Conservation (phyloP, 768 basidiomycete genomes). For the Trametes cubensis region DNA sequence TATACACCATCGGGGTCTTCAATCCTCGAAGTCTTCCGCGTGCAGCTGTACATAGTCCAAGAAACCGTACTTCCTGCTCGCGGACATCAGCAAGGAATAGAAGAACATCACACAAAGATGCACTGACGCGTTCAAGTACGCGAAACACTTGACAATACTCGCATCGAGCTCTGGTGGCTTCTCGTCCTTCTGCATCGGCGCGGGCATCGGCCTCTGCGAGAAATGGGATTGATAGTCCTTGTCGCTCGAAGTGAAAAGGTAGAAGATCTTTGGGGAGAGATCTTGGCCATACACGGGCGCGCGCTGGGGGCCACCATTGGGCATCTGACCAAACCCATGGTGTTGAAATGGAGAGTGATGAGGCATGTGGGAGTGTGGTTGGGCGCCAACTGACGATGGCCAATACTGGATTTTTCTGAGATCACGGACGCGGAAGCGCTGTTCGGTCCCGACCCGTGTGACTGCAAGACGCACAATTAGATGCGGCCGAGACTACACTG, state of each 20-base stretch:
- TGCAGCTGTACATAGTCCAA: slow-evolving; percentile 43
- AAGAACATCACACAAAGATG: background rate
- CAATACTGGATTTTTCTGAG: slow-evolving; percentile 18
- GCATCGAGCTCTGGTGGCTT: slow-evolving; percentile 21
- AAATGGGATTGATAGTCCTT: slow-evolving; percentile 42
- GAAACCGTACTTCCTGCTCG: slow-evolving; percentile 39
- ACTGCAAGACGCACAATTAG: slow-evolving; percentile 33
- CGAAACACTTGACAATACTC: slow-evolving; percentile 30
- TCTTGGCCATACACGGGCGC: slow-evolving; percentile 27
- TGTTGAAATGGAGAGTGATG: background rate
- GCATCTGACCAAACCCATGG: background rate
- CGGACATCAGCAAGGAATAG: background rate
- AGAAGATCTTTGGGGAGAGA: slow-evolving; percentile 42
- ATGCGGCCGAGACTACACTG: background rate
- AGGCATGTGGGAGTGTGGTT: background rate
- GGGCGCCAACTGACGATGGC: background rate
- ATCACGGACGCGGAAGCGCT: slow-evolving; percentile 45
- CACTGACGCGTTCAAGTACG: slow-evolving; percentile 36
- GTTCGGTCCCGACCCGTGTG: slow-evolving; percentile 44
- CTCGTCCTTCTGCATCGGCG: slow-evolving; percentile 25
- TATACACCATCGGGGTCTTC: background rate
- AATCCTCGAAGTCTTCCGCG: slow-evolving; percentile 38
- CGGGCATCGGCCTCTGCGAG: slow-evolving; percentile 37
- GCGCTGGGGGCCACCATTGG: background rate
- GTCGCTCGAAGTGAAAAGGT: slow-evolving; percentile 44